Base-by-base conservation (phyloP, 495 filamentous ascomycete species). In the Pseudomonodictys pantanalensis region DNA sequence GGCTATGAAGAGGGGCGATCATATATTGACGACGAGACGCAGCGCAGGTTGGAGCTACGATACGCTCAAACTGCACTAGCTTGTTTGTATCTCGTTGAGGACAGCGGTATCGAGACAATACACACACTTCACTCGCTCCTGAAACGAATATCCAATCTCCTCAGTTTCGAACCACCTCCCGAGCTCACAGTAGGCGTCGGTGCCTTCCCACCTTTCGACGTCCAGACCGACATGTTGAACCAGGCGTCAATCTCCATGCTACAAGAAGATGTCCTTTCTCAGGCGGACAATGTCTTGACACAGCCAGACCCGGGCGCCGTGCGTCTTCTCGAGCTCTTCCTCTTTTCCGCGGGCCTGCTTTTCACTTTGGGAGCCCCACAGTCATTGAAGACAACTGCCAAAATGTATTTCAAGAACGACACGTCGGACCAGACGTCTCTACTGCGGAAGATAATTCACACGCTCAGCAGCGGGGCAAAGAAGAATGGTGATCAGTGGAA, bases 51-150 rank as follows among this genome's bases (percentile, higher is more conserved):
- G 7, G 78, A 83, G 30, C 67, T 69, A 43, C 77, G 79, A 52
- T 96, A 92, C 69, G 86, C 83, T 4, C 87, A 89, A 62, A 78
- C 88, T 8, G 86, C 82, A 0, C 73, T 95, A 33, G 87, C 89
- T 22, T 77, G 85, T 45, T 79, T 91, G 12, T 95, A 93, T 68
- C 75, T 86, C 12, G 83, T 86, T 35, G 67, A 84, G 2, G 81
- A 85, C 15, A 75, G 79, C 18, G 84, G 83, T 7, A 54, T 72
- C 5, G 77, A 85, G 25, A 79, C 82, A 1, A 65, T 93, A 45
- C 76, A 81, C 17, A 81, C 79, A 1, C 82, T 86, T 7, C 81
- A 87, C 55, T 75, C 76, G 22, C 81, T 95, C 18, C 68, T 89
- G 18, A 70, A 71, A 9, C 82, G 84, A 55, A 78, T 89, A 26